Evolutionary conservation across 176 grass and related monocot genomes (phyloP).

Genomic region (Puya raimondii): DNA sequence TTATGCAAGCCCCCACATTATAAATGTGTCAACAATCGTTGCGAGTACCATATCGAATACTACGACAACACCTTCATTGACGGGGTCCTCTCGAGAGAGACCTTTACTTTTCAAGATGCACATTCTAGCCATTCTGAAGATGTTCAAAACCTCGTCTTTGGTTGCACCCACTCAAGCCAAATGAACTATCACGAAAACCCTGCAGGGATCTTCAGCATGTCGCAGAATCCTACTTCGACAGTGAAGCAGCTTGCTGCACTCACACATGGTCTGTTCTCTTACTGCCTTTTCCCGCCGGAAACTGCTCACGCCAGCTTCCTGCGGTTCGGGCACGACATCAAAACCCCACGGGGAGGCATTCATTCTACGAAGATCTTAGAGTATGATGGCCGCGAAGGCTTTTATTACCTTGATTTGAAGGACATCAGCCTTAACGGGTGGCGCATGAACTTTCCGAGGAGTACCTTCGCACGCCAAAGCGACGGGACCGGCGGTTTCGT

Average conservation of each 20-base stretch:
- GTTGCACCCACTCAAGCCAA: constrained; percentile 12
- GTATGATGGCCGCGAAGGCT: not conserved
- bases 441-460: not conserved
- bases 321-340: not conserved
- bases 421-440: not conserved
- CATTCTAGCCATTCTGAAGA: not conserved
- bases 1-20: not conserved
- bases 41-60: constrained; percentile 12
- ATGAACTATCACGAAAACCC: not conserved
- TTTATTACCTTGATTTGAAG: not conserved
- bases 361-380: not conserved
- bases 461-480: not conserved
- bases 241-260: not conserved
- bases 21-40: constrained; percentile 5
- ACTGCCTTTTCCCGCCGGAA: not conserved
- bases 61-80: not conserved
- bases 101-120: constrained; percentile 9
- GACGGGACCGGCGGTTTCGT: not conserved
- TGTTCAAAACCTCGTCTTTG: constrained; percentile 8
- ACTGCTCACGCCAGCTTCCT: not conserved
- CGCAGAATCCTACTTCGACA: not conserved
- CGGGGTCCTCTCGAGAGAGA: constrained; percentile 9
- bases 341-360: too few species aligned
- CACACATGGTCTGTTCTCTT: not conserved
- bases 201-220: not conserved